phyloP scores from a whole-genome alignment of 2,329 filamentous ascomycete species.

The Trichoderma sp. region DNA sequence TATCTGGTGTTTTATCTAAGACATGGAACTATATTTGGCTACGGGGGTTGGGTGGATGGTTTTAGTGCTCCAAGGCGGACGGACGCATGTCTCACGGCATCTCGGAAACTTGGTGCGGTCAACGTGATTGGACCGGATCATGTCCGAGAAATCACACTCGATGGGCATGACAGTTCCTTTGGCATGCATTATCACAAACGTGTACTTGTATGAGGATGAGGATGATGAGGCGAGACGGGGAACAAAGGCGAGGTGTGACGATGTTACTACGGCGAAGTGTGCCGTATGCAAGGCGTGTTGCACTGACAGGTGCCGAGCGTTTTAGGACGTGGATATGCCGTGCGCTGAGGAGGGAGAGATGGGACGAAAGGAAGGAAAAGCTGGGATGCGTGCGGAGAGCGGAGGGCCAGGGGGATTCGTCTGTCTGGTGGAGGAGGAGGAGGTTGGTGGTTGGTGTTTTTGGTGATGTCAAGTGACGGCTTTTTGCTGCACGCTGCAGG shows the following conservation, averaged over 20 bases:
- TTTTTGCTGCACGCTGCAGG: neutral
- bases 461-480: constrained; percentile 11
- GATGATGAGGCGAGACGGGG: neutral
- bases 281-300: neutral
- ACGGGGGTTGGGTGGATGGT: neutral
- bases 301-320: neutral
- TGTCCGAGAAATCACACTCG: neutral
- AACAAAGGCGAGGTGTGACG: neutral
- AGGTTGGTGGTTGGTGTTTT: neutral
- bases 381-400: neutral
- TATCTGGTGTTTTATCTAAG: neutral
- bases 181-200: neutral
- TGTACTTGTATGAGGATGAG: neutral
- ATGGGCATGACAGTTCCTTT: neutral
- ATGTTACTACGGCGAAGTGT: neutral
- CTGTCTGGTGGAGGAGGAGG: neutral
- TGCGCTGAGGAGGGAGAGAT: neutral
- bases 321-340: neutral
- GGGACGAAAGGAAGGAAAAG: neutral
- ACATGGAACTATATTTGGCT: neutral
- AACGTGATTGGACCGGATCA: neutral
- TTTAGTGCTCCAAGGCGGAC: neutral
- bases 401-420: neutral
- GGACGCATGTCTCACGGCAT: neutral
- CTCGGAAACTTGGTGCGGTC: neutral